phyloP scores from a whole-genome alignment of 768 basidiomycete species.

The Suillus spraguei region DNA sequence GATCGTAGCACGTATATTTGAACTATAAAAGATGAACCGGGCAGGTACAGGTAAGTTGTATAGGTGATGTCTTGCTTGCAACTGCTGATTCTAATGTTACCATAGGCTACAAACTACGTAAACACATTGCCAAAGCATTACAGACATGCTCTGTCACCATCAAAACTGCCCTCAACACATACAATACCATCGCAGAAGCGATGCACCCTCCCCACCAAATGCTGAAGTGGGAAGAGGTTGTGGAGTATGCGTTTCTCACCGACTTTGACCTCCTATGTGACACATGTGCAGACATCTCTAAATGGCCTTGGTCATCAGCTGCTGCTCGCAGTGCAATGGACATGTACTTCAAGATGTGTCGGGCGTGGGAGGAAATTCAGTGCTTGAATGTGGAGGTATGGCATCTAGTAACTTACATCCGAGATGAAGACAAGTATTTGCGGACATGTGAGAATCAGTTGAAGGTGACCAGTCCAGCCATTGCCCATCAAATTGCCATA shows the following conservation, averaged over 20 bases:
- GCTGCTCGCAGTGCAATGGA: conserved; percentile 19
- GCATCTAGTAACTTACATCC: conserved; percentile 21
- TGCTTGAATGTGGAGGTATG: conserved; percentile 25
- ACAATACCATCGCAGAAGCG: background rate
- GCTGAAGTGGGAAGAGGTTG: background rate
- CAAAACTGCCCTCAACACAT: background rate
- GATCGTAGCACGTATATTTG: background rate
- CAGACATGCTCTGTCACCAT: background rate
- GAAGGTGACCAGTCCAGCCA: background rate
- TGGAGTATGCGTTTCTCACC: background rate
- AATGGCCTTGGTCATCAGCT: conserved; percentile 20
- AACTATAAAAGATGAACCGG: background rate
- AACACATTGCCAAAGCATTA: background rate
- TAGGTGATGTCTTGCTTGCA: too few species aligned
- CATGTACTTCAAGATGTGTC: conserved; percentile 21
- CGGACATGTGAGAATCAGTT: conserved; percentile 8
- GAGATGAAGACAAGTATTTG: conserved; percentile 16
- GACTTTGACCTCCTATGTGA: conserved; percentile 20
- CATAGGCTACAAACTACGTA: background rate
- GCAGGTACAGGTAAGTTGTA: background rate
- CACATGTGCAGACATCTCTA: conserved; percentile 19
- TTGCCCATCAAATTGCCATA: conserved; percentile 18
- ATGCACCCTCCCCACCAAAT: background rate
- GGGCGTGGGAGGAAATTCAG: conserved; percentile 25
- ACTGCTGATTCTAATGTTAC: background rate